These are phyloP conservation scores for Paramecium biaurelia DNA, from an alignment of 73 alveolate genomes.

Conservation along the genomic window DNA sequence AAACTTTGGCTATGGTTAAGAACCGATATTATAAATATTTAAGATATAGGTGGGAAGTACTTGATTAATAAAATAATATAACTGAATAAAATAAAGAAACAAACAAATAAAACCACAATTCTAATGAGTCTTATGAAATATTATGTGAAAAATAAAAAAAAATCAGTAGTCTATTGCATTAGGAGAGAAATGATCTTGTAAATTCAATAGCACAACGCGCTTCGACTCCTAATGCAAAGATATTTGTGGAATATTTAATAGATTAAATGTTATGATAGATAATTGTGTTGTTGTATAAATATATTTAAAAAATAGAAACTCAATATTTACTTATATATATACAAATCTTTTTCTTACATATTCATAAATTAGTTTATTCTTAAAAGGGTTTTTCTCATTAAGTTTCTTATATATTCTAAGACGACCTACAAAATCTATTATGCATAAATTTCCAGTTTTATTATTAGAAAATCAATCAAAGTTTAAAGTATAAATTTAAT, in stretches of 20 bases:
- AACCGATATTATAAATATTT: conserved; percentile 38
- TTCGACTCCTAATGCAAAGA: conserved; percentile 1
- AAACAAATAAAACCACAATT: not conserved
- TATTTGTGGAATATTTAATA: conserved; percentile 17
- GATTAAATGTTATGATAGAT: conserved; percentile 21
- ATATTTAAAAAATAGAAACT: not conserved
- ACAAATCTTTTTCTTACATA: not conserved
- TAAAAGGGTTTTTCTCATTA: not conserved
- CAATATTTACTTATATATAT: conserved; percentile 25
- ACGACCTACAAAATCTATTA: not conserved
- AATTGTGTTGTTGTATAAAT: conserved; percentile 6
- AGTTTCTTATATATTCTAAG: not conserved
- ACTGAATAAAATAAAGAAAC: not conserved
- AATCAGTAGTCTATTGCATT: not conserved
- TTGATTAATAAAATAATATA: not conserved
- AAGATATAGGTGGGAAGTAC: conserved; percentile 51
- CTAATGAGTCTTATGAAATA: conserved; percentile 27
- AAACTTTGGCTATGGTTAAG: conserved; percentile 51
- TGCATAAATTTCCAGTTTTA: conserved; percentile 5
- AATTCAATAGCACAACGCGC: conserved; percentile 5
- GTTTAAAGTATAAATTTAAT: not conserved
- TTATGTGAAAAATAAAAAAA: conserved; percentile 32
- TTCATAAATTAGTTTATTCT: not conserved
- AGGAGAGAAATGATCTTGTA: conserved; percentile 31
- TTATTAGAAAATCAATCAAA: not conserved